Evolutionary conservation across 177 flowering plant genomes (phyloP), one percentile per base, ranked within the genome.

Genomic region (Vitis hybrid): DNA sequence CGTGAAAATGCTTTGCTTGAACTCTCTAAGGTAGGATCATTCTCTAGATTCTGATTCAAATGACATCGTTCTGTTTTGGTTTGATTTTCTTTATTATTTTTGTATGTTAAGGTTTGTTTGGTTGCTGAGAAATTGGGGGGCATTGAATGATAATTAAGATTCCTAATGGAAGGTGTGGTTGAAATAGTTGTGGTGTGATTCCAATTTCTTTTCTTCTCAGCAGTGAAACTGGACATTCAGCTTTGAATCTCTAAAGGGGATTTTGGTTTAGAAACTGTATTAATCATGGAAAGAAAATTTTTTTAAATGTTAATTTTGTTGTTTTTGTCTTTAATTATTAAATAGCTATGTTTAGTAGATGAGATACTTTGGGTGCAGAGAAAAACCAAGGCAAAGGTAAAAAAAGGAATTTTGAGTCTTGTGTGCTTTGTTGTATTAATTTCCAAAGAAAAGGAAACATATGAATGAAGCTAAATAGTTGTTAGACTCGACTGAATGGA

Each of bases 1-100:
- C 79, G 97, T 49, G 97, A 94, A 77, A 89, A 88, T 71, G 96
- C 96, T 8, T 91, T 92, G 52, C 91, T 86, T 4, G 93, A 90
- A 62, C 91, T 92, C 48, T 88, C 96, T 6, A 93, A 91, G 98
- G 98, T 89, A 19, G 46, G 6, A 35, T 3, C 18, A 15, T 15
- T 21, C 46, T 40, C 46, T 40, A 40, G 46, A 40, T 40, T 40
- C 46, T 40, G 46, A 40, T 5, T 40, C 46, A 40, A 40, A 40
- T 3, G 46, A 40, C 17, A 19, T 70, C 6, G 4, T 14, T 24
- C 7, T 0, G 1, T 35, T 72, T 46, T 48, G 1, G 17, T 2
- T n/a, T 5, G 35, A 32, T 4, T 2, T 7, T 24, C 1, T 57
- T 70, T 40, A 40, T 57, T 52, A 13, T 30, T 51, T 35, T 73